A percentile compares a stretch with the other conserved stretches of the same genome.
Conservation (phyloP, 805 yeast species). For the Ogataea zsoltii region DNA sequence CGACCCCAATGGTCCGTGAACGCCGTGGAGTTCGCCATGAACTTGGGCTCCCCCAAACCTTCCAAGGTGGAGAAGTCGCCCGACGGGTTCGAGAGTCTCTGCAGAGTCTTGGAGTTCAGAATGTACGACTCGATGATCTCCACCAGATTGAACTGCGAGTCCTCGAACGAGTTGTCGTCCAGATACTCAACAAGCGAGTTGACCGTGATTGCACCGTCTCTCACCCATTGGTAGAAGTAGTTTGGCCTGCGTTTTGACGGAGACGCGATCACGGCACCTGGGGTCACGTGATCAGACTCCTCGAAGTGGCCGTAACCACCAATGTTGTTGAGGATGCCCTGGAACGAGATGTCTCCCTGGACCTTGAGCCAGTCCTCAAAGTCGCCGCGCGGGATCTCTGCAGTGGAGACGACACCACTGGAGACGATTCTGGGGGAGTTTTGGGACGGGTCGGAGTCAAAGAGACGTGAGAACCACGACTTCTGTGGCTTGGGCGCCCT, state of each 20-base stretch:
- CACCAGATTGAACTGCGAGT: constrained; percentile 20
- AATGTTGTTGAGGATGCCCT: constrained; percentile 52
- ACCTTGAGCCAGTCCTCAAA: constrained; percentile 50
- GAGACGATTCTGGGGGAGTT: constrained; percentile 10
- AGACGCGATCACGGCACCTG: constrained; percentile 82
- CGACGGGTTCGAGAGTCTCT: constrained; percentile 65
- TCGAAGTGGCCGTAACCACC: constrained; percentile 47
- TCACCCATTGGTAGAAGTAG: constrained; percentile 86
- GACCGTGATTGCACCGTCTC: constrained; percentile 85
- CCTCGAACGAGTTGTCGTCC: constrained; percentile 40
- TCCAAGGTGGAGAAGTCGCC: constrained; percentile 55
- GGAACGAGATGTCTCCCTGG: constrained; percentile 45
- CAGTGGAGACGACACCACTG: constrained; percentile 23
- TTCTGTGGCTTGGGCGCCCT: neutral
- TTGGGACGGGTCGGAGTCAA: neutral
- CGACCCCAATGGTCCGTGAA: constrained; percentile 83
- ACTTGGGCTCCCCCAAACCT: constrained; percentile 92
- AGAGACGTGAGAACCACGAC: constrained; percentile 6
- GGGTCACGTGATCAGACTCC: constrained; percentile 40
- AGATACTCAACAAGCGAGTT: constrained; percentile 60
- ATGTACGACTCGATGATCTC: constrained; percentile 59
- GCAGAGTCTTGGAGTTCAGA: constrained; percentile 56
- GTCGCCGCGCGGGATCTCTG: constrained; percentile 33
- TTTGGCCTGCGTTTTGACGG: constrained; percentile 73
- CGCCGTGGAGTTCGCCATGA: constrained; percentile 60